phyloP scores from a whole-genome alignment of 306 rosid species.

The Gastrolobium bilobum region DNA sequence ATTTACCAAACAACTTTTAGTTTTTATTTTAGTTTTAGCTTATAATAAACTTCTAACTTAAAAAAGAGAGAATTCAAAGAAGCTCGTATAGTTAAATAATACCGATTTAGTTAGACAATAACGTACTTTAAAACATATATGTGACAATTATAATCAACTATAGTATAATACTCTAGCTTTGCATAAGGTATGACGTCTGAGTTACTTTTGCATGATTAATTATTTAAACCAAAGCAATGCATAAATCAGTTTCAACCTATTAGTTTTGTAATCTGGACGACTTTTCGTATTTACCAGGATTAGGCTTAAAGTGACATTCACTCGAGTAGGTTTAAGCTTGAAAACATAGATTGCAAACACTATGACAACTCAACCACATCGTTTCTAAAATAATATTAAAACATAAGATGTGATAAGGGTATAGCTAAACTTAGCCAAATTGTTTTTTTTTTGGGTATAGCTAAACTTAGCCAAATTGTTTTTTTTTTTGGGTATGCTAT shows the following conservation, averaged over 20 bases:
- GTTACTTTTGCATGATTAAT: slow-evolving; percentile 27
- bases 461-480: too few species aligned
- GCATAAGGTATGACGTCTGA: neutral
- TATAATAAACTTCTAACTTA: too few species aligned
- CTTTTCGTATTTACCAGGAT: slow-evolving; percentile 33
- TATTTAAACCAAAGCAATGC: slow-evolving; percentile 7
- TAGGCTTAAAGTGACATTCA: slow-evolving; percentile 38
- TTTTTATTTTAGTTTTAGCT: too few species aligned
- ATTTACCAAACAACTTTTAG: too few species aligned
- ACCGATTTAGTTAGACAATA: too few species aligned
- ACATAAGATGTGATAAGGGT: neutral
- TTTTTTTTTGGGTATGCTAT: too few species aligned
- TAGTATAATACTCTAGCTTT: neutral
- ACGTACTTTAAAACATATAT: too few species aligned
- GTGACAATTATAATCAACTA: neutral
- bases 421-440: neutral
- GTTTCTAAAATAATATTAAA: neutral
- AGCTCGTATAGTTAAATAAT: too few species aligned
- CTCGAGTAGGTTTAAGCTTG: slow-evolving; percentile 6
- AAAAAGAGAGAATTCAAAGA: too few species aligned
- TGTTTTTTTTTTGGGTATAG: too few species aligned
- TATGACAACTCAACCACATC: neutral
- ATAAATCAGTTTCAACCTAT: neutral
- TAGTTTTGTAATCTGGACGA: neutral
- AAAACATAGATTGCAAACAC: neutral